Conservation (phyloP, 306 rosid genomes). For the Malus sylvestris region DNA sequence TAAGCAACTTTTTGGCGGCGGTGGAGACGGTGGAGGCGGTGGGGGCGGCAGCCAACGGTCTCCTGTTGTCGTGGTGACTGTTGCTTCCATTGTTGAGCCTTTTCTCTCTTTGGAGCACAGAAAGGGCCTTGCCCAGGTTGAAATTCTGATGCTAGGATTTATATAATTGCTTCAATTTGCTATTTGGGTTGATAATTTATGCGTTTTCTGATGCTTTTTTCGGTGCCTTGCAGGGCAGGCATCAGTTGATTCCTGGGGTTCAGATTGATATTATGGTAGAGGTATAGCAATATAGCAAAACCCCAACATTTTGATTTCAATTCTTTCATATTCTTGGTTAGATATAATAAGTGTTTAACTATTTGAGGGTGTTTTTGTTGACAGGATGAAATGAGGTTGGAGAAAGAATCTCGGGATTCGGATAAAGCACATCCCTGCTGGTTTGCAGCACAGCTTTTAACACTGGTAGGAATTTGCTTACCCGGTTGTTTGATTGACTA, state of each 20-base stretch:
- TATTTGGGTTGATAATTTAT: slow-evolving; percentile 1
- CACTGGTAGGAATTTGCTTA: slow-evolving; percentile 45
- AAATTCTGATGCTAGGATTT: background rate
- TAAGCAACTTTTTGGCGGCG: slow-evolving; percentile 31
- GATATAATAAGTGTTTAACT: background rate
- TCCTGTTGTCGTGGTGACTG: slow-evolving; percentile 58
- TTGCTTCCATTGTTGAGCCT: slow-evolving; percentile 88
- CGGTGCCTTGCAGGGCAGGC: slow-evolving; percentile 57
- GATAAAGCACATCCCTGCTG: slow-evolving; percentile 46
- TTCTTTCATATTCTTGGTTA: background rate
- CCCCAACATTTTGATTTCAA: background rate
- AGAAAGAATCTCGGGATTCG: slow-evolving; percentile 15
- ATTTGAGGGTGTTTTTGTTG: background rate
- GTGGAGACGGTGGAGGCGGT: slow-evolving; percentile 10
- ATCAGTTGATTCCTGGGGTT: slow-evolving; percentile 75
- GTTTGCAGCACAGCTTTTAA: slow-evolving; percentile 56
- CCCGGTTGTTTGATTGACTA: slow-evolving; percentile 8
- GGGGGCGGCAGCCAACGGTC: slow-evolving; percentile 32
- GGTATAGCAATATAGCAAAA: slow-evolving; percentile 20
- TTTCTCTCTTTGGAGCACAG: slow-evolving; percentile 57
- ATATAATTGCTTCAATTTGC: slow-evolving; percentile 5
- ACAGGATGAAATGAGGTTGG: slow-evolving; percentile 25
- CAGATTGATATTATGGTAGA: slow-evolving; percentile 71
- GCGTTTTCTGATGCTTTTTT: slow-evolving; percentile 8
- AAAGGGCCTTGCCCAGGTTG: slow-evolving; percentile 53